phyloP scores from a whole-genome alignment of 768 basidiomycete species.

The Mycena rosella region DNA sequence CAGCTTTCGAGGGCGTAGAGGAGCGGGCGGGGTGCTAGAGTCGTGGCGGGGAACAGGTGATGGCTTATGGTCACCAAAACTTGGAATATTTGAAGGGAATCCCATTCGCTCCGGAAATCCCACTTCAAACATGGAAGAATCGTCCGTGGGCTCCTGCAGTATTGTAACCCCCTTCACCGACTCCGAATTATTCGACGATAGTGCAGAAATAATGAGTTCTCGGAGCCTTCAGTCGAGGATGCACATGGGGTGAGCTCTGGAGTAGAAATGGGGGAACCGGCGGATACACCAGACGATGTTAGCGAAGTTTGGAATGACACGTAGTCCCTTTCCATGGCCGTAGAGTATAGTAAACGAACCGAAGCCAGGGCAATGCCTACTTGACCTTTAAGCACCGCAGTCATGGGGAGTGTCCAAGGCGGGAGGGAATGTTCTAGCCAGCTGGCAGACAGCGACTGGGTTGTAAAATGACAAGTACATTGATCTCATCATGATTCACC shows the following conservation, averaged over 20 bases:
- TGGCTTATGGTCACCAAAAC: neutral
- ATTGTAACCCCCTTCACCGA: neutral
- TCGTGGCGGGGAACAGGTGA: neutral
- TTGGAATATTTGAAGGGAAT: constrained; percentile 14
- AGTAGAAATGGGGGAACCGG: constrained; percentile 8
- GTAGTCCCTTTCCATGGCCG: constrained; percentile 21
- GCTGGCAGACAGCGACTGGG: constrained; percentile 11
- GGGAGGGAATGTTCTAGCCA: constrained; percentile 9
- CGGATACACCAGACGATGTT: constrained; percentile 2
- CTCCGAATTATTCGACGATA: constrained; percentile 4
- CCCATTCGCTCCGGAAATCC: neutral
- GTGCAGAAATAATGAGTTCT: constrained; percentile 22
- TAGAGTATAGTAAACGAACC: neutral
- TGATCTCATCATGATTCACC: constrained; percentile 18
- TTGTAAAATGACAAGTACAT: neutral
- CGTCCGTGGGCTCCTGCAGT: neutral
- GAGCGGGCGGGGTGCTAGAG: neutral
- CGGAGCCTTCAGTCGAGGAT: constrained; percentile 21
- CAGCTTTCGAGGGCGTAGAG: constrained; percentile 24
- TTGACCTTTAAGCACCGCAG: constrained; percentile 16
- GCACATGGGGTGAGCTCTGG: constrained; percentile 26
- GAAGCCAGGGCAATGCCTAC: neutral
- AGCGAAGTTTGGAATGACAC: constrained; percentile 14
- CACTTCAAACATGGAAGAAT: neutral
- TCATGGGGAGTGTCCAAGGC: neutral